Evolutionary conservation across 192 early-diverging fungal species (phyloP).

Genomic region (Endogone sp.): DNA sequence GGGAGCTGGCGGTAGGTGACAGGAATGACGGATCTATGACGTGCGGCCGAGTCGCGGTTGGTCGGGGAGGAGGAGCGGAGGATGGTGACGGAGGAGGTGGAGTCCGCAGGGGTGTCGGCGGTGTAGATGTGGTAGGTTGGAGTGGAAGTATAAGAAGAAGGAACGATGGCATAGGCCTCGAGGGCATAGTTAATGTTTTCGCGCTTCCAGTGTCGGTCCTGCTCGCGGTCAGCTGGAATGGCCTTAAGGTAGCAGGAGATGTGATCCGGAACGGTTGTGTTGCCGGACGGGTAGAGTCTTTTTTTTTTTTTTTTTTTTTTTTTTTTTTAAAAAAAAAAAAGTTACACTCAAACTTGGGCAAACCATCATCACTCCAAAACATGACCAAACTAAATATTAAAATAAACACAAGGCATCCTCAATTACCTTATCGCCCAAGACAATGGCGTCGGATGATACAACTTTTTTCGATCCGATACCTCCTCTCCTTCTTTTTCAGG

Average conservation of each 20-base stretch:
- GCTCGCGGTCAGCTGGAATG: neutral
- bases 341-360: too few relatives aligned
- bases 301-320: too few relatives aligned
- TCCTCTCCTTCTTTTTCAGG: neutral
- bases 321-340: too few relatives aligned
- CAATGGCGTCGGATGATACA: neutral
- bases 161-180: neutral
- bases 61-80: too few relatives aligned
- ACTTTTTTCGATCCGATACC: neutral
- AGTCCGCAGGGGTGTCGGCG: neutral
- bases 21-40: neutral
- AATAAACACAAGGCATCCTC: neutral
- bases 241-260: neutral
- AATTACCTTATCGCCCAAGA: neutral
- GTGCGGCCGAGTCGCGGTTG: too few relatives aligned
- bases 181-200: neutral
- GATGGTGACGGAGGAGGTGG: too few relatives aligned
- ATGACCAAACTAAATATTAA: neutral
- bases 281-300: neutral
- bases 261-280: neutral
- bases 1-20: neutral
- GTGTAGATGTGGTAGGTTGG: neutral
- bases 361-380: too few relatives aligned
- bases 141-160: neutral
- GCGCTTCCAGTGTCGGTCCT: neutral